phyloP scores from a whole-genome alignment of 129 eudicot species.

The Saussurea involucrata region DNA sequence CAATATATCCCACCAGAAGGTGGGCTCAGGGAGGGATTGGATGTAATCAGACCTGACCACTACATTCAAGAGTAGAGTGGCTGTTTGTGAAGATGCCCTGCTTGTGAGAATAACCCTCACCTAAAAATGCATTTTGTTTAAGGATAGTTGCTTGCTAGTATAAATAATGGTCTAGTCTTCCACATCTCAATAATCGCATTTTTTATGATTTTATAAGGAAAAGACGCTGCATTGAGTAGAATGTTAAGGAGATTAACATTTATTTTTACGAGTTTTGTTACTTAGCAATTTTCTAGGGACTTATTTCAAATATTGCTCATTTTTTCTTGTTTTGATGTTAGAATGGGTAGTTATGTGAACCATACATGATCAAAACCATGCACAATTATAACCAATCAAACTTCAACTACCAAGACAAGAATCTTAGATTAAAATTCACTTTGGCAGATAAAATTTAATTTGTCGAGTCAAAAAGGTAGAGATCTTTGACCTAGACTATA shows the following conservation, averaged over 20 bases:
- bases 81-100: no score
- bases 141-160: neutral
- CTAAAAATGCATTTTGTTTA: no score
- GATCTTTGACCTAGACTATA: neutral
- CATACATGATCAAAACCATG: neutral
- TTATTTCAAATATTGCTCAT: neutral
- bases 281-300: neutral
- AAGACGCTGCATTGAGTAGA: neutral
- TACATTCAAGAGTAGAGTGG: no score
- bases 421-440: neutral
- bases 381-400: neutral
- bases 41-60: no score
- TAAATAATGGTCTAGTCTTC: neutral
- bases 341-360: neutral
- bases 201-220: neutral
- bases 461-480: neutral
- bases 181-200: neutral
- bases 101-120: neutral
- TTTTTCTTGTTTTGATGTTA: neutral
- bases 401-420: no score
- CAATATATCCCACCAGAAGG: no score
- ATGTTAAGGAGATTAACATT: neutral
- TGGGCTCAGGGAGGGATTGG: no score
- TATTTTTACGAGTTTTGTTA: neutral
- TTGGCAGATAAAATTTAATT: no score